Conservation (phyloP, 225 moss, liverwort and hornwort genomes). For the Thuidium tamariscinum region DNA sequence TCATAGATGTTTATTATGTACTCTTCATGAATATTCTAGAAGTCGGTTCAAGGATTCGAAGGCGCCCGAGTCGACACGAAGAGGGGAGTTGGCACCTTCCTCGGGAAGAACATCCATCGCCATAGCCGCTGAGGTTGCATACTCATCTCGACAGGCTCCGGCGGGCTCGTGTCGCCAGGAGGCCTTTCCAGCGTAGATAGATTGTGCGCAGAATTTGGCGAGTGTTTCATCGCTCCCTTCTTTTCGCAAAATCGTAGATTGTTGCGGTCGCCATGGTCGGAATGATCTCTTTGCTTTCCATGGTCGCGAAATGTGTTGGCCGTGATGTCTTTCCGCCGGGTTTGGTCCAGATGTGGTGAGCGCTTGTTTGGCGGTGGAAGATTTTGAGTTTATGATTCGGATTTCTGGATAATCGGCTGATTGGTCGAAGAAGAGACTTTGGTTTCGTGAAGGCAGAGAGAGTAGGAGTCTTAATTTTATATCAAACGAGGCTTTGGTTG, state of each 20-base stretch:
- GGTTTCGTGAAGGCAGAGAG: neutral
- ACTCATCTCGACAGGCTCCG: neutral
- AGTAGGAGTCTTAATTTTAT: neutral
- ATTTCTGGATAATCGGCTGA: neutral
- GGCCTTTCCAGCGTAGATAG: neutral
- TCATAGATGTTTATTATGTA: neutral
- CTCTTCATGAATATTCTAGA: accelerated
- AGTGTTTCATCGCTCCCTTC: neutral
- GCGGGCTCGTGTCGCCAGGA: neutral
- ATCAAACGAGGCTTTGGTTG: neutral
- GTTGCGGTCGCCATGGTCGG: neutral
- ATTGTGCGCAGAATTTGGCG: neutral
- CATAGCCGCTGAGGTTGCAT: conserved; percentile 25
- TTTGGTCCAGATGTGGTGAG: neutral
- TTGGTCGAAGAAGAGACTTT: neutral
- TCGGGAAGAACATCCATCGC: conserved; percentile 32
- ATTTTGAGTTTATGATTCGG: neutral
- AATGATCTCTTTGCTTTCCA: neutral
- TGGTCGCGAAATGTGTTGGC: neutral
- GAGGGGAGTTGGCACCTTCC: conserved; percentile 24
- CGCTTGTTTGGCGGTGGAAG: neutral
- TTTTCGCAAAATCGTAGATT: neutral
- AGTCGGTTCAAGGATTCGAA: neutral
- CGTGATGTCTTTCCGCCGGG: neutral
- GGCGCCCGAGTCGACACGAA: neutral